Conservation (phyloP, 176 grass and related monocot species). For the Bonia amplexicaulis region DNA sequence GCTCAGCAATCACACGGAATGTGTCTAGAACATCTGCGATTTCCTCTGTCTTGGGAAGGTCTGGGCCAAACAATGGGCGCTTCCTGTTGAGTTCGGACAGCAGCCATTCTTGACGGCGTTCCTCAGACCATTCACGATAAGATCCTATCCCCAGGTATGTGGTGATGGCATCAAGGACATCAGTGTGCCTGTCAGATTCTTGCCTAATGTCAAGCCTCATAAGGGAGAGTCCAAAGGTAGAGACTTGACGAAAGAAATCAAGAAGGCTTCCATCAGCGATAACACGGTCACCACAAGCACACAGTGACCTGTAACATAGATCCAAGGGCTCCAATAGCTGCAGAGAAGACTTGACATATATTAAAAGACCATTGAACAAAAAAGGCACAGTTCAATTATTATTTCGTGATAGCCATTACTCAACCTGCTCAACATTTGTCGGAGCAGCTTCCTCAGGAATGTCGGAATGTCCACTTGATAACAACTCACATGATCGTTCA, state of each 20-base stretch:
- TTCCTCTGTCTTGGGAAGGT: slow-evolving; percentile 71
- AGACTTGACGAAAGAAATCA: slow-evolving; percentile 80
- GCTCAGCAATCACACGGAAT: slow-evolving; percentile 65
- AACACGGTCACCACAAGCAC: slow-evolving; percentile 61
- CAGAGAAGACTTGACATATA: slow-evolving; percentile 10
- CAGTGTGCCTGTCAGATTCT: slow-evolving; percentile 75
- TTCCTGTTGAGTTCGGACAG: slow-evolving; percentile 72
- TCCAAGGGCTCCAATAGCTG: slow-evolving; percentile 71
- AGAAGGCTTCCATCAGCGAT: slow-evolving; percentile 84
- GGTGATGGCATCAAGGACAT: slow-evolving; percentile 72
- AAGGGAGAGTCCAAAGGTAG: slow-evolving; percentile 67
- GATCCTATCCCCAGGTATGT: slow-evolving; percentile 66
- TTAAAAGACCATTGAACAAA: not conserved
- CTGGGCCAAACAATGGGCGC: slow-evolving; percentile 63
- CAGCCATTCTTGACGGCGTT: slow-evolving; percentile 66
- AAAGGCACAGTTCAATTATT: not conserved
- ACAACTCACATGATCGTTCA: slow-evolving; percentile 59
- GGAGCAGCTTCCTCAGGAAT: slow-evolving; percentile 57
- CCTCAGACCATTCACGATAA: slow-evolving; percentile 66
- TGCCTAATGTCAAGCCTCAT: slow-evolving; percentile 83
- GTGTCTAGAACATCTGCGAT: slow-evolving; percentile 68
- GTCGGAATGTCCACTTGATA: slow-evolving; percentile 66
- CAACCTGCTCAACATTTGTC: slow-evolving; percentile 63
- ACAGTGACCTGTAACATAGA: slow-evolving; percentile 67
- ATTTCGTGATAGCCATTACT: not conserved